These are phyloP conservation scores for Leptodermis oblonga DNA, from an alignment of 257 asterid genomes.

Conservation along the genomic window DNA sequence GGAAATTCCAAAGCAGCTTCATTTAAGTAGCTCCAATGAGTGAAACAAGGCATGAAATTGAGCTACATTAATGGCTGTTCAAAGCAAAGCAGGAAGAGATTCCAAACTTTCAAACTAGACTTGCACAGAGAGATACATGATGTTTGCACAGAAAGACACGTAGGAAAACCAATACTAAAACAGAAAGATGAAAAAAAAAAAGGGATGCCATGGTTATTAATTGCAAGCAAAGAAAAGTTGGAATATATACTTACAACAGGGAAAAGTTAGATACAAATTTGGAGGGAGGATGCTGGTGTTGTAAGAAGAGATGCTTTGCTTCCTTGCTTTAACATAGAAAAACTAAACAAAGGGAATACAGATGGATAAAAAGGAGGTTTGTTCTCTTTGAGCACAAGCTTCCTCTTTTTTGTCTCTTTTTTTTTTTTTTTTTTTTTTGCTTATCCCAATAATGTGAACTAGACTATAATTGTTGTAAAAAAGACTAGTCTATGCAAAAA, in stretches of 20 bases:
- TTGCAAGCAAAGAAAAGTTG: slow-evolving; percentile 84
- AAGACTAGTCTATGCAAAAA: no score
- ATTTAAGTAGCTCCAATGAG: no score
- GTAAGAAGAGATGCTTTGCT: slow-evolving; percentile 88
- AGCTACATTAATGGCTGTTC: slow-evolving; percentile 30
- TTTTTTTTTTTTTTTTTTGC: no score
- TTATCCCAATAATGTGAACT: no score
- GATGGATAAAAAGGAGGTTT: neutral
- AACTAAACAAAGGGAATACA: neutral
- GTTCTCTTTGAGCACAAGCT: slow-evolving; percentile 62
- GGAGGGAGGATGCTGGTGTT: no score
- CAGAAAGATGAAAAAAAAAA: slow-evolving; percentile 26
- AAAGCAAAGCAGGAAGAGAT: slow-evolving; percentile 50
- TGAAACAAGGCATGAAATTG: slow-evolving; percentile 32
- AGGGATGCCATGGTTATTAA: slow-evolving; percentile 33
- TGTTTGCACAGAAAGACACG: slow-evolving; percentile 7
- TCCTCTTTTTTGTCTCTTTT: no score
- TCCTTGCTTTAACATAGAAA: slow-evolving; percentile 32
- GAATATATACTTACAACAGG: slow-evolving; percentile 49
- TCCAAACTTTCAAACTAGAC: slow-evolving; percentile 41
- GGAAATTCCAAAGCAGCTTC: no score
- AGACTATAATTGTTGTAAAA: no score
- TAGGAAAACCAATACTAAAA: neutral
- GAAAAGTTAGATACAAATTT: slow-evolving; percentile 41
- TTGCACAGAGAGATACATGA: slow-evolving; percentile 12